phyloP scores from a whole-genome alignment of 169 alveolate species.

The Eimeria acervulina region DNA sequence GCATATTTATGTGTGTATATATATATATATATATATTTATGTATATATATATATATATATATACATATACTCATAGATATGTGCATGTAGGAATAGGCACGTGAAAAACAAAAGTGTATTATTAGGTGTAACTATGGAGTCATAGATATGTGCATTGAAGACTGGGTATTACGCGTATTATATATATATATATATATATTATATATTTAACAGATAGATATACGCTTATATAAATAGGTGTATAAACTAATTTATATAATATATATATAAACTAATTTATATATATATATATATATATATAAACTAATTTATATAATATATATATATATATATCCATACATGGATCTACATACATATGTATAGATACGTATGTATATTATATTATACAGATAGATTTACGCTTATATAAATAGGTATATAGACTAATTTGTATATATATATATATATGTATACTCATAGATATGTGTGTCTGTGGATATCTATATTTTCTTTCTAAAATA shows the following conservation, averaged over 20 bases:
- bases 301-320: not conserved
- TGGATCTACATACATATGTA: not conserved
- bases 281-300: no score
- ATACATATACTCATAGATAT: not conserved
- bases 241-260: not conserved
- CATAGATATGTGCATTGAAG: no score
- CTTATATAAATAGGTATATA: no score
- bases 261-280: no score
- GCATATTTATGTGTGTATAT: not conserved
- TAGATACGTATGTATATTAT: not conserved
- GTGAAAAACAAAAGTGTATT: no score
- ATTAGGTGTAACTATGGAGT: no score
- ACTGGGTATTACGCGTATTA: no score
- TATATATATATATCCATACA: not conserved
- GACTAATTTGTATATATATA: no score
- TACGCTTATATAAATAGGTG: not conserved
- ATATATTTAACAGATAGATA: no score
- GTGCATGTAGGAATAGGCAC: no score
- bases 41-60: not conserved
- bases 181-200: no score
- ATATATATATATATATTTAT: not conserved
- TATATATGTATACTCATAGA: not conserved
- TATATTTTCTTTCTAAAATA: not conserved
- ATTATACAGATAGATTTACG: no score
- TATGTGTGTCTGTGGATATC: not conserved